These are phyloP conservation scores for Neurospora sp. DNA, from an alignment of 495 filamentous ascomycete genomes.

Conservation along the genomic window DNA sequence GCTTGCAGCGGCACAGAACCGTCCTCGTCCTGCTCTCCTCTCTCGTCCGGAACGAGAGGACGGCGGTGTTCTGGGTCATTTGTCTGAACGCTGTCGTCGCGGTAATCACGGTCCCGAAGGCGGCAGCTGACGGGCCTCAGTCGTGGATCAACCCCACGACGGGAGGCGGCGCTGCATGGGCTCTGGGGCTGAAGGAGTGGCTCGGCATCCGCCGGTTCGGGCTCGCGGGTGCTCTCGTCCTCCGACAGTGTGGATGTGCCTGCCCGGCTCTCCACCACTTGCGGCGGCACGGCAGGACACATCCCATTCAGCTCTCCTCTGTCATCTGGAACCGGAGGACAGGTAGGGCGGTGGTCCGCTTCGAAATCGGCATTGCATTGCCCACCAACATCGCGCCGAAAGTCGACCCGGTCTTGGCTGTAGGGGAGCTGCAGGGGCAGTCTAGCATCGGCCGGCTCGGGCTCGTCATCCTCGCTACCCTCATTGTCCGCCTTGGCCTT, in stretches of 20 bases:
- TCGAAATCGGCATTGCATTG: not conserved
- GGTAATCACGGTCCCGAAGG: constrained; percentile 2
- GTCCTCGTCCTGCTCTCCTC: not conserved
- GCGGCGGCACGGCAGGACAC: not conserved
- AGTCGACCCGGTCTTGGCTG: not conserved
- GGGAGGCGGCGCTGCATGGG: constrained; percentile 3
- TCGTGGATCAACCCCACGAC: constrained; percentile 6
- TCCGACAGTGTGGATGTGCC: constrained; percentile 1
- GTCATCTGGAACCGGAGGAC: not conserved
- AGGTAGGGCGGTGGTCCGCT: not conserved
- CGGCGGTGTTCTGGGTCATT: constrained; percentile 1
- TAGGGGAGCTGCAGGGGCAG: constrained; percentile 1
- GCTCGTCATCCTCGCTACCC: constrained; percentile 2
- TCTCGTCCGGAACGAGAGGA: constrained; percentile 6
- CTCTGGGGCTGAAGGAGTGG: constrained; percentile 5
- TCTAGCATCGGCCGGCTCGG: constrained; percentile 4
- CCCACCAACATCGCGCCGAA: not conserved
- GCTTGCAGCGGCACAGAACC: not conserved
- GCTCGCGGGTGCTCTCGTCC: constrained; percentile 5
- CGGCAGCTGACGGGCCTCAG: constrained; percentile 1
- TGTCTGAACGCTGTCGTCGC: constrained; percentile 2
- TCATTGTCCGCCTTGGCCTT: not conserved
- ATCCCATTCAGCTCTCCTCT: not conserved
- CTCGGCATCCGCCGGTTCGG: constrained; percentile 4
- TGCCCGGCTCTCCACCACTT: constrained; percentile 5